Conservation (phyloP, 495 filamentous ascomycete species). For the Pseudevernia furfuracea region DNA sequence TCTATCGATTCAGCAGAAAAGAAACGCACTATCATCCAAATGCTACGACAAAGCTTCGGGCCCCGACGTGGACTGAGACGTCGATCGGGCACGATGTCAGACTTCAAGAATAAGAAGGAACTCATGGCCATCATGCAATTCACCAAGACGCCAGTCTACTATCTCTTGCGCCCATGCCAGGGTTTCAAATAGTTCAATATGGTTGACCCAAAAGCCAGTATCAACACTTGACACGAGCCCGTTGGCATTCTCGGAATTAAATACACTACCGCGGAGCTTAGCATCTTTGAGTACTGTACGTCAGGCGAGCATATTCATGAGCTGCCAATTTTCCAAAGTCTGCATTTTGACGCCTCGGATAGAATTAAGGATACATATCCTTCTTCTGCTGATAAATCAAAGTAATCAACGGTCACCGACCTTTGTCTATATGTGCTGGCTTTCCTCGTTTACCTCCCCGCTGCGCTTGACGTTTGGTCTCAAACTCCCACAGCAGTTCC, state of each 20-base stretch:
- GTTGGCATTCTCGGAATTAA: conserved; percentile 23
- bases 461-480: conserved; percentile 2
- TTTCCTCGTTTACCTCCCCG: not conserved
- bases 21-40: no score
- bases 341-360: no score
- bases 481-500: conserved; percentile 1
- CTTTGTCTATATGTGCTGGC: not conserved
- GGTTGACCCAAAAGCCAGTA: conserved; percentile 35
- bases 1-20: no score
- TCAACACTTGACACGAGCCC: conserved; percentile 30
- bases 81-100: conserved; percentile 23
- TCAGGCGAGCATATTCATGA: no score
- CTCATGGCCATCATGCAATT: conserved; percentile 34
- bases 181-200: conserved; percentile 32
- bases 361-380: not conserved
- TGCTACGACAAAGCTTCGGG: no score
- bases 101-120: conserved; percentile 29
- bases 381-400: not conserved
- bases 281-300: conserved; percentile 33
- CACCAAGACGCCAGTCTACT: conserved; percentile 34
- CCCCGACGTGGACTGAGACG: conserved; percentile 19
- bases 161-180: conserved; percentile 26
- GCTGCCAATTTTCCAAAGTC: no score
- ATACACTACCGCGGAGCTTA: conserved; percentile 29
- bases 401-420: not conserved